Percentiles rank a stretch among this genome's conserved stretches.
These are phyloP conservation scores for Populus pruinosa DNA, from an alignment of 345 rosid genomes.

Conservation along the genomic window DNA sequence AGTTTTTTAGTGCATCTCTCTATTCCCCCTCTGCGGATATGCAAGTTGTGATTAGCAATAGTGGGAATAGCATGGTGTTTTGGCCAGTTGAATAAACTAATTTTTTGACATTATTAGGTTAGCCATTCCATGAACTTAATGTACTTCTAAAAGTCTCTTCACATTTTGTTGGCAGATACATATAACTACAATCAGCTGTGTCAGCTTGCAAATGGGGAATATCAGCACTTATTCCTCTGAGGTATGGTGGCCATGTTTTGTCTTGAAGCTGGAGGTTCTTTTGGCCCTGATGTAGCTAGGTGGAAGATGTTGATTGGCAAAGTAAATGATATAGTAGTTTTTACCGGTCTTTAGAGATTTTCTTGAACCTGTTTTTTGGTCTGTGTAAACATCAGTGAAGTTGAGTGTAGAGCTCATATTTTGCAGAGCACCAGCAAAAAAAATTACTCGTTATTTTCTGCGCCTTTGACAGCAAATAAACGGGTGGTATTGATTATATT, in stretches of 20 bases:
- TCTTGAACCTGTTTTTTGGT: background rate
- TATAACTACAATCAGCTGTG: slow-evolving; percentile 69
- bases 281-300: slow-evolving; percentile 3
- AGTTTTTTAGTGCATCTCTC: background rate
- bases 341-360: background rate
- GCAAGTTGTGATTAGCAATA: background rate
- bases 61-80: background rate
- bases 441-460: too few relatives aligned
- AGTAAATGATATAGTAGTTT: background rate
- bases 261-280: slow-evolving; percentile 1
- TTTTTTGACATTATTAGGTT: background rate
- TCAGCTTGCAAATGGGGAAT: slow-evolving; percentile 81
- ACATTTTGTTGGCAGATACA: slow-evolving; percentile 43
- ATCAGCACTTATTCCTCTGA: slow-evolving; percentile 64
- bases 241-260: background rate
- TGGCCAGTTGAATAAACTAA: background rate
- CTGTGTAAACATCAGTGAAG: background rate
- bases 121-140: background rate
- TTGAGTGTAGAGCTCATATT: background rate
- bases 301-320: background rate
- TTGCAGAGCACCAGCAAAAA: background rate
- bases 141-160: background rate
- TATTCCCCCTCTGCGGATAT: background rate
- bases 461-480: too few relatives aligned
- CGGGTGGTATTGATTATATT: too few relatives aligned